A percentile compares a stretch with the other conserved stretches of the same genome.
Evolutionary conservation across 1,139 yeast genomes (phyloP).

Genomic region (Spathaspora jeffriesii): DNA sequence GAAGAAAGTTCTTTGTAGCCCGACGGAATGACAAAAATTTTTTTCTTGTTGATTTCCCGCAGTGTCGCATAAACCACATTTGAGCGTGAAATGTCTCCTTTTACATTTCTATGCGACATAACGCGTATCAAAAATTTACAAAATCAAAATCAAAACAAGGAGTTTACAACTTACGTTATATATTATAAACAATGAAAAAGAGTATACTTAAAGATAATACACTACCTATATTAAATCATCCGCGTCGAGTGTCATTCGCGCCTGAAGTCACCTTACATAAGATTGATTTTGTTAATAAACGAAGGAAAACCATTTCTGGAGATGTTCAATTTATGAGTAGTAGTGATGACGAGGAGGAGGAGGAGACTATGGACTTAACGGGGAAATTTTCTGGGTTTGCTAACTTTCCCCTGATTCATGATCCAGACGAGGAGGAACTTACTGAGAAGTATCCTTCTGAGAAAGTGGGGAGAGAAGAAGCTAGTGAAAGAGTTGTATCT

Average conservation of each 20-base stretch:
- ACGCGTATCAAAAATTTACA: no score
- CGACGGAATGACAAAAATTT: no score
- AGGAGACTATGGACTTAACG: conserved; percentile 2
- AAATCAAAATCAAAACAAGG: not conserved
- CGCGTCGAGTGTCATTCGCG: conserved; percentile 70
- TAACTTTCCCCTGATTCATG: not conserved
- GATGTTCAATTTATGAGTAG: conserved; percentile 19
- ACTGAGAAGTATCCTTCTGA: no score
- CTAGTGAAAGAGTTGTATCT: not conserved
- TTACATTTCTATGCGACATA: no score
- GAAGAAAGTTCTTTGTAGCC: no score
- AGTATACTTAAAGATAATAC: conserved; percentile 29
- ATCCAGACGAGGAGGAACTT: conserved; percentile 1
- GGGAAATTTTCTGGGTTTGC: conserved; percentile 5
- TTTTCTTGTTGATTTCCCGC: no score
- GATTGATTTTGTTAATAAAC: conserved; percentile 45
- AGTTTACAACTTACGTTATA: not conserved
- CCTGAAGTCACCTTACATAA: conserved; percentile 76
- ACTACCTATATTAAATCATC: conserved; percentile 20
- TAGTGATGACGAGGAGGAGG: conserved; percentile 8
- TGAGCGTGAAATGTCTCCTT: no score
- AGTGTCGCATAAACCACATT: no score
- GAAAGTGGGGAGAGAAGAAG: no score
- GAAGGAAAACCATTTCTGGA: conserved; percentile 35
- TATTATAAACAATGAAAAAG: conserved; percentile 14